Base-by-base conservation (phyloP, 2,329 filamentous ascomycete genomes). In the Chrysoporthe deuterocubensis region DNA sequence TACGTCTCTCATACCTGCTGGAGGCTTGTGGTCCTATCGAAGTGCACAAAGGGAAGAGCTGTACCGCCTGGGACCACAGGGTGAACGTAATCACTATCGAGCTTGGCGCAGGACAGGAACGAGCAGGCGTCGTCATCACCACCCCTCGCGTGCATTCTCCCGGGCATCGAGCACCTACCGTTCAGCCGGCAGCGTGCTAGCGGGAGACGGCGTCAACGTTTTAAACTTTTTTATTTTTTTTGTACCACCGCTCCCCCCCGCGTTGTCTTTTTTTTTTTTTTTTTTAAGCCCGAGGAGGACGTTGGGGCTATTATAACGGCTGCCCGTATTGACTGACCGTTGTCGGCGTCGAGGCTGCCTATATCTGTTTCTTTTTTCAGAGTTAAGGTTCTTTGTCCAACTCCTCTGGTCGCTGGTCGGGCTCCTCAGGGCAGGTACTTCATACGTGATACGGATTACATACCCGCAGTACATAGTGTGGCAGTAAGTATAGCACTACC, bases 91-190 rank as follows among this genome's bases (percentile, higher is more conserved):
- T 54, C 62, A 64, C 62, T 43, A 44, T 34, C 58, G 40, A 32
- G 58, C 58, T 61, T 46, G 58, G 58, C 43, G 58, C 58, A n/a
- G 42, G n/a, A 44, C n/a, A 16, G 48, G 48, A 44, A 44, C 48
- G 16, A 40, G 48, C 62, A 54, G 46, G 50, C 62, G 62, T 64
- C 62, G 62, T 64, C 62, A 64, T 64, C 62, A 52, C 11, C 60
- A 62, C 11, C 44, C 18, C 18, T 62, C 26, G 13, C 26, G 42
- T 62, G 43, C 44, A 42, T 60, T 21, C 13, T 48, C 42, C 59
- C 43, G 42, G 40, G 59, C 21, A 48, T 16, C 59, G 9, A 61
- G 37, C 40, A n/a, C 37, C n/a, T 40, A n/a, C 21, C 21, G 26
- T 52, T 11, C 48, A 26, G 21, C 48, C 9, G 9, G 37, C 37